Conservation (phyloP, 305 asterid genomes). For the Caryopteris hybrid region DNA sequence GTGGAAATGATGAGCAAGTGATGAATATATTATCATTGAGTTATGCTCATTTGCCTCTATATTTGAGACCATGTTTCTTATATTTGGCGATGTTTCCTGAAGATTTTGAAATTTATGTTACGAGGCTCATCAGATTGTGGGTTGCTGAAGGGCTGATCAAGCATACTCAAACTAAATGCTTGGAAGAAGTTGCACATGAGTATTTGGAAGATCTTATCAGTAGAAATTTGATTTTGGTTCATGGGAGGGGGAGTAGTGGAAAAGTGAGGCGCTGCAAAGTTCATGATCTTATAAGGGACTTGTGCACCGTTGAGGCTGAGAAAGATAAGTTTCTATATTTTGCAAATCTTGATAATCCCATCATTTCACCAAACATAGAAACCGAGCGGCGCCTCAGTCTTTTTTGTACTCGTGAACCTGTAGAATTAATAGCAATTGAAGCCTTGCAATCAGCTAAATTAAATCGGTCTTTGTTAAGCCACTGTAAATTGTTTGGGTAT, state of each 20-base stretch:
- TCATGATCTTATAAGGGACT: constrained; percentile 28
- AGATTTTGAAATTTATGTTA: background rate
- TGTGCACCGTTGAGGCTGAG: constrained; percentile 16
- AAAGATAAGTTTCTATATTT: background rate
- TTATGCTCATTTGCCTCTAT: constrained; percentile 23
- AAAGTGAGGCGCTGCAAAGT: constrained; percentile 11
- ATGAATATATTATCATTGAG: constrained; percentile 21
- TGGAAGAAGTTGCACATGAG: constrained; percentile 22
- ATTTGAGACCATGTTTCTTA: constrained; percentile 22
- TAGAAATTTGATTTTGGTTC: constrained; percentile 21
- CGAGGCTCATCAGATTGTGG: constrained; percentile 16
- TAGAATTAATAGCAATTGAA: background rate
- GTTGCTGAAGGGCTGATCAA: constrained; percentile 26
- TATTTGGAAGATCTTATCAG: constrained; percentile 18
- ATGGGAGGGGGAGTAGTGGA: background rate
- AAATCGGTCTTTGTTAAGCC: background rate
- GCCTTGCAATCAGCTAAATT: background rate
- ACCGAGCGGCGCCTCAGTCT: background rate
- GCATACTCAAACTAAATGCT: background rate
- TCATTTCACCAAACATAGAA: background rate
- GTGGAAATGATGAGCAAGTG: constrained; percentile 13
- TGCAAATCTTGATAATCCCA: background rate
- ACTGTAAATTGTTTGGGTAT: background rate
- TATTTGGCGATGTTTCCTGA: constrained; percentile 14
- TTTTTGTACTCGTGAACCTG: background rate